A percentile compares a stretch with the other conserved stretches of the same genome.
Evolutionary conservation across 108 stramenopile genomes (phyloP).

Genomic region (Fistulifera solaris): DNA sequence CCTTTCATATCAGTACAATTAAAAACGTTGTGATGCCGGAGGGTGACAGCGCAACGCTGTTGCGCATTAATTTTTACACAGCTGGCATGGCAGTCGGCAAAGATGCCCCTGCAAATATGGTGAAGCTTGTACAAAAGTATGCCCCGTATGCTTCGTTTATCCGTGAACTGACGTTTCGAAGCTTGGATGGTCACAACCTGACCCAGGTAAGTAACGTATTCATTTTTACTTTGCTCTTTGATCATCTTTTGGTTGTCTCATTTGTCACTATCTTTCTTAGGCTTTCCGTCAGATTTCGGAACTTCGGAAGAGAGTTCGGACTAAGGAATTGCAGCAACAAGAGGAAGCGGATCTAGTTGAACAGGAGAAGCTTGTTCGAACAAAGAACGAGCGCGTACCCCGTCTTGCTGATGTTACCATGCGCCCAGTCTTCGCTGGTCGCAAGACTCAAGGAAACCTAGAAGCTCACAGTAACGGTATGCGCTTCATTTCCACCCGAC

Average conservation of each 20-base stretch:
- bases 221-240: too few relatives aligned
- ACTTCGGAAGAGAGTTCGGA: conserved; percentile 88
- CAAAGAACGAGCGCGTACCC: conserved; percentile 83
- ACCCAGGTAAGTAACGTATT: conserved; percentile 43
- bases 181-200: conserved; percentile 87
- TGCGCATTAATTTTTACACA: conserved; percentile 96
- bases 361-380: conserved; percentile 91
- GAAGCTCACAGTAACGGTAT: conserved; percentile 97
- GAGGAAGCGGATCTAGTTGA: conserved; percentile 93
- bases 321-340: conserved; percentile 64
- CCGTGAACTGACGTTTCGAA: conserved; percentile 94
- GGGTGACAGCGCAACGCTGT: conserved; percentile 69
- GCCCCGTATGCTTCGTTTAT: conserved; percentile 87
- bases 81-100: conserved; percentile 91
- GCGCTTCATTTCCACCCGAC: conserved; percentile 88
- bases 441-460: conserved; percentile 92
- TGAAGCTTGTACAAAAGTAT: conserved; percentile 89
- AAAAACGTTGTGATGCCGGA: conserved; percentile 94
- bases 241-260: not conserved
- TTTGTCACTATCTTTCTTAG: conserved; percentile 3
- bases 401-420: conserved; percentile 95
- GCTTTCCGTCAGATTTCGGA: conserved; percentile 95
- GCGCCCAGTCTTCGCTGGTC: conserved; percentile 90
- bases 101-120: conserved; percentile 87
- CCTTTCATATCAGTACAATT: conserved; percentile 97